These are phyloP conservation scores for Tremella fuciformis DNA, from an alignment of 768 basidiomycete genomes.

Conservation along the genomic window DNA sequence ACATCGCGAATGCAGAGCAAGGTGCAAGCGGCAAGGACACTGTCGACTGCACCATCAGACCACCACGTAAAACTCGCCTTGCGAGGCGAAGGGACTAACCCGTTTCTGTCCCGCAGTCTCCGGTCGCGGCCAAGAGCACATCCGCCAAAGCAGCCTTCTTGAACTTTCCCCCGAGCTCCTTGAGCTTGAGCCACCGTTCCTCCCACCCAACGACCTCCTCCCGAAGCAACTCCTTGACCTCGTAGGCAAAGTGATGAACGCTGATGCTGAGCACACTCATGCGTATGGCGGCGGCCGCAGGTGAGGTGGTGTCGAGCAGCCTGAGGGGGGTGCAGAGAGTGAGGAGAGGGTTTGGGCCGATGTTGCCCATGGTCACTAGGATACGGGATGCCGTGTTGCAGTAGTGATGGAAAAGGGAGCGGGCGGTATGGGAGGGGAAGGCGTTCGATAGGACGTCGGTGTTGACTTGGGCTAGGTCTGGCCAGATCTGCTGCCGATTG, in stretches of 20 bases:
- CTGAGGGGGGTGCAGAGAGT: slow-evolving; percentile 31
- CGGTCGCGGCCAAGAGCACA: slow-evolving; percentile 24
- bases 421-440: too few species aligned
- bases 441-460: too few species aligned
- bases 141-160: slow-evolving; percentile 32
- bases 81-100: slow-evolving; percentile 14
- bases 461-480: too few species aligned
- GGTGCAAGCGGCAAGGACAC: slow-evolving; percentile 34
- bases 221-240: too few species aligned
- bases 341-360: too few species aligned
- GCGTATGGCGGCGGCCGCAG: slow-evolving; percentile 36
- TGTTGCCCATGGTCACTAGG: too few species aligned
- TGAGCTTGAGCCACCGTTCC: slow-evolving; percentile 14
- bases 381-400: too few species aligned
- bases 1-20: slow-evolving; percentile 39
- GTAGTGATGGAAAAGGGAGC: too few species aligned
- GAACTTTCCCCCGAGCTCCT: slow-evolving; percentile 31
- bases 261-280: slow-evolving; percentile 41
- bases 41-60: slow-evolving; percentile 22
- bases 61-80: background rate
- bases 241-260: slow-evolving; percentile 32
- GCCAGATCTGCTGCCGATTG: too few species aligned
- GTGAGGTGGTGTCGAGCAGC: slow-evolving; percentile 34
- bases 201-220: slow-evolving; percentile 20
- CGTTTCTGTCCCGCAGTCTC: slow-evolving; percentile 15